These are phyloP conservation scores for Hymenotorrendiella dingleyae DNA, from an alignment of 2,329 filamentous ascomycete species.

Conservation along the genomic window DNA sequence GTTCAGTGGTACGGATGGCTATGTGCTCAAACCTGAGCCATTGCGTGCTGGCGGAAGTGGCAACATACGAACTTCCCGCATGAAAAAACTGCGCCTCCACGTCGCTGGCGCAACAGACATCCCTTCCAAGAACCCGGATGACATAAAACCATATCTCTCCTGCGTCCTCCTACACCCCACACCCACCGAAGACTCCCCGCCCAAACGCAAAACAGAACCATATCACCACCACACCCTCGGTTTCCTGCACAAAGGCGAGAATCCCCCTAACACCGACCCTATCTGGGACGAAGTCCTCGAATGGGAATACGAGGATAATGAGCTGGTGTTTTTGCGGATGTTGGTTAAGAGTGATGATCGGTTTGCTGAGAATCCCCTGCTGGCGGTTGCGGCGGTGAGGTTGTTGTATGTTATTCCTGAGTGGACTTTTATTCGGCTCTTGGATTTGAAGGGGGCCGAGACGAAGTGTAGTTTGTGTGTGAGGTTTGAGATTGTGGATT, in stretches of 20 bases:
- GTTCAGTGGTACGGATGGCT: conserved; percentile 59
- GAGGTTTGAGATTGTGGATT: conserved; percentile 51
- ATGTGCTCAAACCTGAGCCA: conserved; percentile 57
- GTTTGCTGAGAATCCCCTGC: conserved; percentile 55
- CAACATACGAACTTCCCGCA: conserved; percentile 38
- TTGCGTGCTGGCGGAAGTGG: conserved; percentile 52
- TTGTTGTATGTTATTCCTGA: conserved; percentile 49
- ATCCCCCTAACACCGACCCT: conserved; percentile 53
- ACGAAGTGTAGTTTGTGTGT: conserved; percentile 57
- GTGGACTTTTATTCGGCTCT: conserved; percentile 60
- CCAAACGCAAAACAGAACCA: conserved; percentile 55
- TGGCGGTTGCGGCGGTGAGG: conserved; percentile 55
- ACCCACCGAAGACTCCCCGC: conserved; percentile 39
- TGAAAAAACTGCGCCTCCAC: conserved; percentile 48
- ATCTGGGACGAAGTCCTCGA: conserved; percentile 61
- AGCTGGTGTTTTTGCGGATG: conserved; percentile 57
- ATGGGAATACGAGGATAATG: conserved; percentile 64
- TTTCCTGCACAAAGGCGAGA: conserved; percentile 53
- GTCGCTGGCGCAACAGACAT: conserved; percentile 58
- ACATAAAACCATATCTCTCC: conserved; percentile 59
- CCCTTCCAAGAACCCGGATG: conserved; percentile 46
- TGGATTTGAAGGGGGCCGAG: conserved; percentile 59
- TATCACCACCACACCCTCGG: conserved; percentile 56
- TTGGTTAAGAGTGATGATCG: conserved; percentile 62
- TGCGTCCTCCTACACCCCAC: conserved; percentile 57